A percentile compares a stretch with the other conserved stretches of the same genome.
Conservation (phyloP, 2,329 filamentous ascomycete species). For the Diplodia corticola region DNA sequence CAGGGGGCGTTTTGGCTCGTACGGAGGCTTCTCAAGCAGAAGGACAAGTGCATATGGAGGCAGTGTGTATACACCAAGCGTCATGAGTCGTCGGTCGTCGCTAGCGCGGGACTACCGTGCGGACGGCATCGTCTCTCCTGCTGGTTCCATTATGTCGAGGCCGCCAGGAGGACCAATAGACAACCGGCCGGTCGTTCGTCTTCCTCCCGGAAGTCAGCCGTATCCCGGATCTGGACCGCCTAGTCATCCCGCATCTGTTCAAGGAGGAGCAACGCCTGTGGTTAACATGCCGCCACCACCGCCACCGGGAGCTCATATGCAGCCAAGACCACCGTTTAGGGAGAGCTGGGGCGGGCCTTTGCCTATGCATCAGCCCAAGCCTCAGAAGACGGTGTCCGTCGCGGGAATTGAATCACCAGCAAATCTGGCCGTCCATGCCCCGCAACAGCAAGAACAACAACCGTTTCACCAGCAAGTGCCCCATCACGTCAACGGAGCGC, state of each 20-base stretch:
- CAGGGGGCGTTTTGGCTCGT: conserved; percentile 70
- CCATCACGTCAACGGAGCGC: conserved; percentile 63
- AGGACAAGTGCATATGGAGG: conserved; percentile 81
- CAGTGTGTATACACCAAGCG: conserved; percentile 80
- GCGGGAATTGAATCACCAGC: conserved; percentile 87
- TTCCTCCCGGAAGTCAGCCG: conserved; percentile 63
- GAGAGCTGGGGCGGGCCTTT: conserved; percentile 62
- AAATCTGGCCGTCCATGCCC: conserved; percentile 58
- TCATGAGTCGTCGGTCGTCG: conserved; percentile 86
- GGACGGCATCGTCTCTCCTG: conserved; percentile 77
- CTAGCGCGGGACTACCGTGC: conserved; percentile 66
- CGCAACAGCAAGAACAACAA: conserved; percentile 70
- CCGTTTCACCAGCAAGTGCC: conserved; percentile 97
- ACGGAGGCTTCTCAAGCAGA: conserved; percentile 67
- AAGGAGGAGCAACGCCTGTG: conserved; percentile 44
- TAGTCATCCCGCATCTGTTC: conserved; percentile 24
- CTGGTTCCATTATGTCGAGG: conserved; percentile 73
- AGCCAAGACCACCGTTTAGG: conserved; percentile 57
- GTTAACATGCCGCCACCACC: conserved; percentile 55
- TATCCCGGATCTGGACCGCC: conserved; percentile 19
- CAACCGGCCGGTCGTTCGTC: conserved; percentile 73
- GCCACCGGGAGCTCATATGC: conserved; percentile 53
- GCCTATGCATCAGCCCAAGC: conserved; percentile 90
- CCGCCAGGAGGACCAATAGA: conserved; percentile 62
- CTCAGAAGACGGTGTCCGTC: conserved; percentile 91